These are phyloP conservation scores for Trametopsis cervina DNA, from an alignment of 768 basidiomycete species.

Conservation along the genomic window DNA sequence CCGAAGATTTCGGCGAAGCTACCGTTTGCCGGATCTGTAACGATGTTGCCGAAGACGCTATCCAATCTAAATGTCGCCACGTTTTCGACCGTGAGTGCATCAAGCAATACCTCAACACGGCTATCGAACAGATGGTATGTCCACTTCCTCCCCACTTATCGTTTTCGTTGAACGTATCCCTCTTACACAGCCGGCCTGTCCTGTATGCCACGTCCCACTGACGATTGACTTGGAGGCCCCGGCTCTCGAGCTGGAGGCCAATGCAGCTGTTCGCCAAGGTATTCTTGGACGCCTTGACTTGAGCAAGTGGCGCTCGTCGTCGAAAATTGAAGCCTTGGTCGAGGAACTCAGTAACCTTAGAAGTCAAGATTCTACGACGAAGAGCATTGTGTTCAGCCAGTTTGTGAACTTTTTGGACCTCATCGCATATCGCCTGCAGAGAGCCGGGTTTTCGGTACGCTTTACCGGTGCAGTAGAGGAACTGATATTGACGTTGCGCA, in stretches of 20 bases:
- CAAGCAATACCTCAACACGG: constrained; percentile 79
- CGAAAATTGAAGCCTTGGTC: constrained; percentile 93
- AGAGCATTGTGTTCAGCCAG: constrained; percentile 95
- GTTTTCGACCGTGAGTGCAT: constrained; percentile 97
- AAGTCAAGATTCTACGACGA: constrained; percentile 81
- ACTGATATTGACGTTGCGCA: constrained; percentile 1
- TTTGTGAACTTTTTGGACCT: constrained; percentile 92
- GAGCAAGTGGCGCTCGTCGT: constrained; percentile 89
- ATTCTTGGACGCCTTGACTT: constrained; percentile 89
- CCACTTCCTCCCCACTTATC: not conserved
- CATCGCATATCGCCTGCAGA: constrained; percentile 87
- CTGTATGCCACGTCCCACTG: constrained; percentile 87
- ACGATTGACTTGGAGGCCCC: constrained; percentile 96
- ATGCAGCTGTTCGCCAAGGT: constrained; percentile 61
- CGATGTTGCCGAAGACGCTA: constrained; percentile 95
- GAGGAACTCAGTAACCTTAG: constrained; percentile 89
- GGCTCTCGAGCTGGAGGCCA: constrained; percentile 77
- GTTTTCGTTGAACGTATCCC: not conserved
- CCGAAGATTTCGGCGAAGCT: constrained; percentile 60
- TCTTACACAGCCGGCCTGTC: constrained; percentile 70
- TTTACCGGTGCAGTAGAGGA: not conserved
- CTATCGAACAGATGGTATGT: constrained; percentile 43
- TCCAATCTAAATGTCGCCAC: constrained; percentile 87
- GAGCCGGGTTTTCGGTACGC: constrained; percentile 78
- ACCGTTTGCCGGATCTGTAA: constrained; percentile 94